Percentiles rank a stretch among this genome's conserved stretches.
Evolutionary conservation across 208 protist species (phyloP).

Genomic region (Giardia muris): DNA sequence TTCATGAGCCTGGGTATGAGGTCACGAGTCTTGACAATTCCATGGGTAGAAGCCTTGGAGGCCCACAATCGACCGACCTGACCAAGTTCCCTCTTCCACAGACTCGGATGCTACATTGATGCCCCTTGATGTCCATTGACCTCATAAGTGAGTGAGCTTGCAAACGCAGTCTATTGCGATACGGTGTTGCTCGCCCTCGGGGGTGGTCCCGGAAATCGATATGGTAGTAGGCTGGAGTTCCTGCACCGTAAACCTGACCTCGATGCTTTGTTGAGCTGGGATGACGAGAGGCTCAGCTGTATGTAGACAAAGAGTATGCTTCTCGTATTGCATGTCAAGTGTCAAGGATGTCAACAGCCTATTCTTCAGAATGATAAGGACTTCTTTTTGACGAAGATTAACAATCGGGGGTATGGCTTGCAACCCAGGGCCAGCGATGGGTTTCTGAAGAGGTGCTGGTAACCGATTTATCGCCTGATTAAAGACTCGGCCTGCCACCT

Average conservation of each 20-base stretch:
- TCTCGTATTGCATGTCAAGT: neutral
- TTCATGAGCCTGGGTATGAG: no score
- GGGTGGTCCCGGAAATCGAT: neutral
- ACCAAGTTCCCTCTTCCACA: no score
- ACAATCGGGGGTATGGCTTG: neutral
- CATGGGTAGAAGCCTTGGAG: no score
- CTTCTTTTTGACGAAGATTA: neutral
- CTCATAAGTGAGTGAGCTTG: no score
- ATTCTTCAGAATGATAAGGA: neutral
- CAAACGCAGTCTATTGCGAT: neutral
- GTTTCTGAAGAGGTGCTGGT: neutral
- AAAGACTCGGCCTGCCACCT: neutral
- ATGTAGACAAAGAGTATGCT: neutral
- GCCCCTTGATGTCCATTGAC: no score
- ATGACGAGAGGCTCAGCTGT: neutral
- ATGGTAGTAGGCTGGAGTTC: neutral
- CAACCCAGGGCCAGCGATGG: neutral
- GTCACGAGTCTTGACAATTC: no score
- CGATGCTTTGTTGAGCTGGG: neutral
- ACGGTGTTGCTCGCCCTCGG: neutral
- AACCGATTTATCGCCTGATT: neutral
- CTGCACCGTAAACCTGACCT: neutral
- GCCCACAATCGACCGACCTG: no score
- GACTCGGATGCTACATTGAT: no score
- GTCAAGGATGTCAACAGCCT: neutral